Evolutionary conservation across 1,139 yeast genomes (phyloP).

Genomic region (Pichia sp.): DNA sequence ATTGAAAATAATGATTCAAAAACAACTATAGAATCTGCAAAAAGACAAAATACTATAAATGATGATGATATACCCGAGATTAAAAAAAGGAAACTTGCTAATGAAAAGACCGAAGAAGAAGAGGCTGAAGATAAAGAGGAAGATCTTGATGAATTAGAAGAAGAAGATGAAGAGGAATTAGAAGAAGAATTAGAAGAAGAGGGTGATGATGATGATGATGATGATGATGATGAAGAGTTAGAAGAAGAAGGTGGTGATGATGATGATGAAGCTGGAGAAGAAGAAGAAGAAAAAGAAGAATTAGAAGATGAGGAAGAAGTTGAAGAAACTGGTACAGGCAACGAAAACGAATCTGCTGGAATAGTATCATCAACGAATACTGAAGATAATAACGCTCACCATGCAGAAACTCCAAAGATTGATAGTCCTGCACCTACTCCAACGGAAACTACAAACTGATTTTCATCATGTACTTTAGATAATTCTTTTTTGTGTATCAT

Average conservation of each 20-base stretch:
- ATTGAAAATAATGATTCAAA: slow-evolving; percentile 7
- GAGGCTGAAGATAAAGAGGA: slow-evolving; percentile 7
- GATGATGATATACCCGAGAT: slow-evolving; percentile 23
- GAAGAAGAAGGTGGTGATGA: slow-evolving; percentile 11
- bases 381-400: background rate
- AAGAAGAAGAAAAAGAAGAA: slow-evolving; percentile 10
- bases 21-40: slow-evolving; percentile 14
- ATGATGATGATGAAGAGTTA: slow-evolving; percentile 14
- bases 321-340: background rate
- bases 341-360: background rate
- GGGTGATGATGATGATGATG: slow-evolving; percentile 17
- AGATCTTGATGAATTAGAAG: slow-evolving; percentile 28
- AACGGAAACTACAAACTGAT: slow-evolving; percentile 5
- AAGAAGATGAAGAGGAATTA: slow-evolving; percentile 33
- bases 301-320: slow-evolving; percentile 8
- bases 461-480: background rate
- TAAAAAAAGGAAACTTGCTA: slow-evolving; percentile 27
- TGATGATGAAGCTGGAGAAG: slow-evolving; percentile 10
- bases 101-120: slow-evolving; percentile 22
- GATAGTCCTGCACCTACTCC: slow-evolving; percentile 9
- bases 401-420: slow-evolving; percentile 13
- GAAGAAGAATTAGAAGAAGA: slow-evolving; percentile 32
- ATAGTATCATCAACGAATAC: background rate
- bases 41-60: slow-evolving; percentile 19
- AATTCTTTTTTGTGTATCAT: background rate